A percentile compares a stretch with the other conserved stretches of the same genome.
These are phyloP conservation scores for Diplodia mutila DNA, from an alignment of 2,329 filamentous ascomycete genomes.

Conservation along the genomic window DNA sequence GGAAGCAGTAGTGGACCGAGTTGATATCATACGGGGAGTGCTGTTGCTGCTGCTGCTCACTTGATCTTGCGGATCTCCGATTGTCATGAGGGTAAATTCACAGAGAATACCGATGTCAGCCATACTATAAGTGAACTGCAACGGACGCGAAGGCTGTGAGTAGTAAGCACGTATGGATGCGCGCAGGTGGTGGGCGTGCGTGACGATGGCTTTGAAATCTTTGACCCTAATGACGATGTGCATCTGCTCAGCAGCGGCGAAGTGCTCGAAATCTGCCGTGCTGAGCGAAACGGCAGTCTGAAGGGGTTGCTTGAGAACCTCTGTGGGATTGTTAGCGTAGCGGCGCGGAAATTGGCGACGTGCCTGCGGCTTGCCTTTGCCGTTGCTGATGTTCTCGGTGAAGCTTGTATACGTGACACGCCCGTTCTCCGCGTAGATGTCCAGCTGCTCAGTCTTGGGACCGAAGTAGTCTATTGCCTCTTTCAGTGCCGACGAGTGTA, in stretches of 20 bases:
- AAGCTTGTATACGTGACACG: slow-evolving; percentile 78
- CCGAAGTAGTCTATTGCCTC: slow-evolving; percentile 82
- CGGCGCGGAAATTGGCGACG: neutral
- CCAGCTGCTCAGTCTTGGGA: slow-evolving; percentile 77
- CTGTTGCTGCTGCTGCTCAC: slow-evolving; percentile 29
- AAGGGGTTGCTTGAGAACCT: slow-evolving; percentile 77
- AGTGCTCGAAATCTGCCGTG: slow-evolving; percentile 75
- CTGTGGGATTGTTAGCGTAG: slow-evolving; percentile 46
- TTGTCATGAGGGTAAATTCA: slow-evolving; percentile 82
- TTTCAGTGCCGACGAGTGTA: slow-evolving; percentile 70
- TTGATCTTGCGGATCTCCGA: slow-evolving; percentile 60
- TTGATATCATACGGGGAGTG: slow-evolving; percentile 45
- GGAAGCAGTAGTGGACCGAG: slow-evolving; percentile 43
- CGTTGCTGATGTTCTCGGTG: slow-evolving; percentile 75
- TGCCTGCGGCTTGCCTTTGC: slow-evolving; percentile 54
- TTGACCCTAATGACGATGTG: slow-evolving; percentile 83
- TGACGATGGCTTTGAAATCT: slow-evolving; percentile 78
- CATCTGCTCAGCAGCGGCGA: slow-evolving; percentile 72
- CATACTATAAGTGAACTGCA: slow-evolving; percentile 70
- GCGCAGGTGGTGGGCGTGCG: slow-evolving; percentile 71
- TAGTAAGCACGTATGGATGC: slow-evolving; percentile 70
- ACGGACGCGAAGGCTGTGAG: slow-evolving; percentile 70
- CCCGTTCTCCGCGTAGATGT: slow-evolving; percentile 72
- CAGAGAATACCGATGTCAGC: slow-evolving; percentile 66
- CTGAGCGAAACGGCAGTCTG: slow-evolving; percentile 80